Evolutionary conservation across 257 asterid species (phyloP), one percentile per base, ranked within the genome.

Genomic region (Cynanchum wilfordii): DNA sequence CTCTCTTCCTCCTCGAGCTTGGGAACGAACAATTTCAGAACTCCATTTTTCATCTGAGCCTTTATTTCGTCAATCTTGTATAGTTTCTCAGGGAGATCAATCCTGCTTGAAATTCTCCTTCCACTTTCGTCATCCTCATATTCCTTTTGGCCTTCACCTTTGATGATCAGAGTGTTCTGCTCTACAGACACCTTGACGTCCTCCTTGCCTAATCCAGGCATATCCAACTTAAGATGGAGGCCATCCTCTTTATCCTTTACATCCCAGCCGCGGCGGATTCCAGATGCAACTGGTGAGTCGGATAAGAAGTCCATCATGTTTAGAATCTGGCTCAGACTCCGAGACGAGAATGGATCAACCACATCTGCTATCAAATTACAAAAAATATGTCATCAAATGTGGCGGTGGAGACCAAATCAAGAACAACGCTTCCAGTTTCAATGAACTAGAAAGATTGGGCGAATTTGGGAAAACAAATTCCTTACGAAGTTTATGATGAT

Each of bases 11-110:
- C 86, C 73, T 84, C 84, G 10, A 84, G 73, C 76, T 86, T 88
- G 51, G 93, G 90, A 38, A 86, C 78, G 13, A 84, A 84, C 79
- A 88, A 81, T n/a, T 80, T 88, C 22, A 86, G 82, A 9, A 88
- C 87, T 0, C 93, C 93, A 52, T 86, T 86, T 69, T 84, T 88
- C 90, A 88, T 88, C 87, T 86, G 89, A 0, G 89, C 93, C 22
- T 84, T 88, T 5, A 86, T 86, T 20, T 81, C 89, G 17, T 70
- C 24, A 1, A 77, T 77, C 79, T 81, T 86, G 81, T 84, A 88
- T 2, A 86, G 82, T 60, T 72, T 88, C 78, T 82, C 87, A 1
- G 93, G 93, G 0, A 88, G 80, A 77, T 82, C 93, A 15, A 88
- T 84, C 76, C 90, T 72, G 78, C 89, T 81, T 0, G 81, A 44